Evolutionary conservation across 2,329 filamentous ascomycete species (phyloP), one percentile per base, ranked within the genome.

Genomic region (Pseudocercospora macadamiae): DNA sequence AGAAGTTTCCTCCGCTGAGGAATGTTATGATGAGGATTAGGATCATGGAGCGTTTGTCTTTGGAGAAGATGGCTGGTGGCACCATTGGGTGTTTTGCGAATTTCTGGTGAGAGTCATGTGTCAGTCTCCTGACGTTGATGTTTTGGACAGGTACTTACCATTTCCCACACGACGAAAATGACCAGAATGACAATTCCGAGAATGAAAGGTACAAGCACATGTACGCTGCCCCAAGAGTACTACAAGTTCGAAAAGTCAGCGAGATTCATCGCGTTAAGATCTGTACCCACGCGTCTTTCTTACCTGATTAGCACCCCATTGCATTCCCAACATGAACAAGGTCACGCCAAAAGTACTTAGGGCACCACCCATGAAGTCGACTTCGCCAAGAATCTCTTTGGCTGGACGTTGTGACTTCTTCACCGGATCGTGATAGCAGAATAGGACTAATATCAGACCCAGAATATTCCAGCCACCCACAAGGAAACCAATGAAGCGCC

Each of bases 401-500:
- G 71, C 70, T 54, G 72, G 75, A 73, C 76, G 3, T 66, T 59
- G 1, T 77, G 77, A 9, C 79, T 74, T 3, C 16, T 21, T 9
- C 8, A 79, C 75, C 18, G 82, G 82, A 10, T 82, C 82, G 61
- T 78, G 77, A 71, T 85, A 85, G 69, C 82, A 82, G 47, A 82
- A 65, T 6, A 76, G 71, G 2, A 80, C 79, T 25, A 84, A 70
- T 3, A 82, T 63, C 36, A 86, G 74, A 3, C 81, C 83, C 30
- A 83, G 65, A 19, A 80, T 75, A 18, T 80, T 67, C 79, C 82
- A 86, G n/a, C 81, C 67, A 3, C 76, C 80, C 18, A 81, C 80
- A 9, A 86, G 71, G 9, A 82, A 70, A 14, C 82, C 83, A 32
- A 83, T 77, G 59, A 79, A 85, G 55, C 84, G 76, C 83, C 84